Evolutionary conservation across 169 alveolate genomes (phyloP).

Genomic region (Plasmodium billcollinsi): DNA sequence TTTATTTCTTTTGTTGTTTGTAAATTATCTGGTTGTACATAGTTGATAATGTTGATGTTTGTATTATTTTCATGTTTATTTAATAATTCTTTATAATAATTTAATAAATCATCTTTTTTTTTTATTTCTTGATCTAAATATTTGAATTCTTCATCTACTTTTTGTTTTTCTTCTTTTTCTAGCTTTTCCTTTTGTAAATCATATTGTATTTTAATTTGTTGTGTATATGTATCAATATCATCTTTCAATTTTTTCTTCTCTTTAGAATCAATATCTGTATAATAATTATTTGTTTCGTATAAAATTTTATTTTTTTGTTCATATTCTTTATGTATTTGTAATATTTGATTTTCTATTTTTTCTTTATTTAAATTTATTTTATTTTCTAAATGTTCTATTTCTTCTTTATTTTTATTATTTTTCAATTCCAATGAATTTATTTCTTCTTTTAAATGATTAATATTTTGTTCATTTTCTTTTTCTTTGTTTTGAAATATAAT

Average conservation of each 20-base stretch:
- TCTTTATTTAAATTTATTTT: neutral
- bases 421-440: conserved; percentile 1
- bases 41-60: neutral
- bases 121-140: conserved; percentile 46
- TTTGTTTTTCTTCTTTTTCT: conserved; percentile 39
- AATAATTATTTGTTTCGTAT: neutral
- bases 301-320: conserved; percentile 33
- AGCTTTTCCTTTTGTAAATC: conserved; percentile 37
- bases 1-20: neutral
- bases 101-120: conserved; percentile 33
- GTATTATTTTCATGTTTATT: conserved; percentile 5
- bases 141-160: conserved; percentile 9
- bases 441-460: conserved; percentile 1
- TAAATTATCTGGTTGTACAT: neutral
- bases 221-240: conserved; percentile 26
- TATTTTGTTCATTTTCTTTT: neutral
- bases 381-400: neutral
- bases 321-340: conserved; percentile 71
- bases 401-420: neutral
- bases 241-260: conserved; percentile 61
- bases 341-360: conserved; percentile 18
- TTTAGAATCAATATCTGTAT: conserved; percentile 20
- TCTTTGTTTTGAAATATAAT: conserved; percentile 7
- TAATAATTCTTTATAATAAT: conserved; percentile 54
- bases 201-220: conserved; percentile 28